Percentiles rank a stretch among this genome's conserved stretches.
These are phyloP conservation scores for Pisolithus marmoratus DNA, from an alignment of 768 basidiomycete species.

Conservation along the genomic window DNA sequence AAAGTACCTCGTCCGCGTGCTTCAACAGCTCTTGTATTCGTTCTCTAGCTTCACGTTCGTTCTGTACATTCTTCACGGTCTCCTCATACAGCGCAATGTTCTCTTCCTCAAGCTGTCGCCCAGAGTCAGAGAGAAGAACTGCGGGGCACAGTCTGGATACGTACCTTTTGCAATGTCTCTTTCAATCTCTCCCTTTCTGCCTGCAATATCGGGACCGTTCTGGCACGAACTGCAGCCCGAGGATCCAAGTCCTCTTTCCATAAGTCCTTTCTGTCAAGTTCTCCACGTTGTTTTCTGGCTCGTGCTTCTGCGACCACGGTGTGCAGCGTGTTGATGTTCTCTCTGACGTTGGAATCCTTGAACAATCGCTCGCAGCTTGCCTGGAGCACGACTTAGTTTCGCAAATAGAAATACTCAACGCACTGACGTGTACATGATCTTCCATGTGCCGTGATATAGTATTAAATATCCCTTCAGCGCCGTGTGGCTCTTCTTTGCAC, in stretches of 20 bases:
- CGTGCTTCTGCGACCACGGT: conserved; percentile 63
- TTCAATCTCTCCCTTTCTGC: conserved; percentile 35
- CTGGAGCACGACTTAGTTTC: conserved; percentile 30
- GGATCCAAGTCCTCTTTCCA: conserved; percentile 68
- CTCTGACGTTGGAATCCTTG: conserved; percentile 58
- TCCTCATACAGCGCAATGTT: conserved; percentile 44
- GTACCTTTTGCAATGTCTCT: conserved; percentile 33
- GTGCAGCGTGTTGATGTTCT: conserved; percentile 68
- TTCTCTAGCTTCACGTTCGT: conserved; percentile 41
- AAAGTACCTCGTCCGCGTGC: conserved; percentile 47
- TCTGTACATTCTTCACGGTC: conserved; percentile 43
- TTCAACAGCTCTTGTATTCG: conserved; percentile 44
- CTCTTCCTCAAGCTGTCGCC: conserved; percentile 49
- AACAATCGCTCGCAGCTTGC: conserved; percentile 66
- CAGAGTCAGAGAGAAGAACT: neutral
- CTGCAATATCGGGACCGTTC: conserved; percentile 55
- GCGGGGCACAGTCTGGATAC: neutral
- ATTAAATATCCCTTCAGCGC: conserved; percentile 54
- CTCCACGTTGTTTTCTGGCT: conserved; percentile 42
- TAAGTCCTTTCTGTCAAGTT: conserved; percentile 41
- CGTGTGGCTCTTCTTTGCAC: conserved; percentile 60
- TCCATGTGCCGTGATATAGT: conserved; percentile 71
- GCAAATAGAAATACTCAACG: neutral
- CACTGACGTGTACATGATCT: conserved; percentile 43
- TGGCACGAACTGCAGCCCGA: conserved; percentile 53